Base-by-base conservation (phyloP, 1,284 basidiomycete genomes). In the Ganoderma resinaceum region DNA sequence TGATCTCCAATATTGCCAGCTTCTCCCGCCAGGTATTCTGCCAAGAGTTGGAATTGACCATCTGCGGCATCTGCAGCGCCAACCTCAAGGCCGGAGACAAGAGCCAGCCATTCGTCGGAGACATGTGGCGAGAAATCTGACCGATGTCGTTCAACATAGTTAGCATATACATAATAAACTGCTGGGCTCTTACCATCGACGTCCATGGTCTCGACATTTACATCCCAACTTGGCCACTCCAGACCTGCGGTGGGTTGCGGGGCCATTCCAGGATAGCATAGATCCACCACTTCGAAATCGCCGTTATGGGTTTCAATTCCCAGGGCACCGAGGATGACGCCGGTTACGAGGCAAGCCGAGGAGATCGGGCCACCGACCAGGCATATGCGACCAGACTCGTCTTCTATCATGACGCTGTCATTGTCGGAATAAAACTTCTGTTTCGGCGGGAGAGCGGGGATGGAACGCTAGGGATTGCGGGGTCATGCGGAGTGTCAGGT, bases 261-360 rank as follows among this genome's bases (percentile, higher is more conserved):
- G 9, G 96, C 91, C 80, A 96, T 83, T 0, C 92, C 96, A 2
- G 96, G 87, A 76, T 89, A 95, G 80, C 95, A 95, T 5, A 95
- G 80, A 79, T 99, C 97, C n/a, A 94, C 86, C 4, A 98, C 96
- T 77, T 98, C 94, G 75, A 99, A 99, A 72, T 98, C 96, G 8
- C 98, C 97, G 29, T 86, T 86, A 0, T 89, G 84, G 0, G 94
- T 98, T 79, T 99, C 98, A 75, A 93, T 89, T 2, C 97, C 97
- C 12, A 99, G 85, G 0, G 89, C 95, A 33, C 93, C 96, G 67
- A 96, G 86, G 67, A 99, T 96, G 20, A 98, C 90, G 1, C 96
- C 96, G 1, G 96, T 98, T 0, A 98, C 95, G 12, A 98, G 84
- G 42, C 85, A 80, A 61, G 85, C 88, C 53, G 79, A 82, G 72